Conservation (phyloP, 2,329 filamentous ascomycete genomes). For the Fusarium longipes region DNA sequence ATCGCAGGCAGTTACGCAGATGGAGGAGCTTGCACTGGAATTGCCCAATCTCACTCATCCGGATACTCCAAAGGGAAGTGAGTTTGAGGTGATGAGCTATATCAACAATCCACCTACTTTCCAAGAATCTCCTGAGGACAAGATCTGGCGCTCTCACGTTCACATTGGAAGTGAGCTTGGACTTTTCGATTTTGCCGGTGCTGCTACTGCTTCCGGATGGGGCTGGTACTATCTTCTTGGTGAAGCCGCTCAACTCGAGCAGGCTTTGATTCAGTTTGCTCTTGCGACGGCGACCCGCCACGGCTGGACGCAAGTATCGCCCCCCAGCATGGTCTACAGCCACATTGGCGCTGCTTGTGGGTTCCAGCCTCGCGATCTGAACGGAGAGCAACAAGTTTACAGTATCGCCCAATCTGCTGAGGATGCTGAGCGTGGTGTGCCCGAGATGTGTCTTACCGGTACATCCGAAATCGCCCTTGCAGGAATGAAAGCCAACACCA, state of each 20-base stretch:
- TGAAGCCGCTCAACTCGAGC: conserved; percentile 92
- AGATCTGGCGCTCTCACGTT: conserved; percentile 78
- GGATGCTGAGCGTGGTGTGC: conserved; percentile 71
- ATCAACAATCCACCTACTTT: conserved; percentile 77
- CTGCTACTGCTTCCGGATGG: conserved; percentile 88
- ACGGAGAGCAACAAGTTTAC: conserved; percentile 94
- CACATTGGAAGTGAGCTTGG: conserved; percentile 87
- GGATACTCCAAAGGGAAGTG: conserved; percentile 76
- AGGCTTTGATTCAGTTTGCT: conserved; percentile 90
- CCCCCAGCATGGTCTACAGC: conserved; percentile 90
- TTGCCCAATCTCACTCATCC: conserved; percentile 88
- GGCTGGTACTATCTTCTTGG: conserved; percentile 98
- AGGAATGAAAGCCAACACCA: conserved; percentile 83
- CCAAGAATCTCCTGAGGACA: conserved; percentile 44
- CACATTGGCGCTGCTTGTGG: conserved; percentile 92
- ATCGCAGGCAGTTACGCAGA: conserved; percentile 69
- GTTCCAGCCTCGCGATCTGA: conserved; percentile 90
- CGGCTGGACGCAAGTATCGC: conserved; percentile 84
- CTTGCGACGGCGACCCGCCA: conserved; percentile 76
- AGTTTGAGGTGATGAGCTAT: conserved; percentile 75
- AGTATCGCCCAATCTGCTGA: conserved; percentile 73
- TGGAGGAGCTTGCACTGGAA: conserved; percentile 78
- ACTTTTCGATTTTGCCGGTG: conserved; percentile 88
- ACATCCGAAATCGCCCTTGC: conserved; percentile 97
- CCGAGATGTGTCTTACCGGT: conserved; percentile 80